These are phyloP conservation scores for Apiospora aurea DNA, from an alignment of 2,329 filamentous ascomycete species.

Conservation along the genomic window DNA sequence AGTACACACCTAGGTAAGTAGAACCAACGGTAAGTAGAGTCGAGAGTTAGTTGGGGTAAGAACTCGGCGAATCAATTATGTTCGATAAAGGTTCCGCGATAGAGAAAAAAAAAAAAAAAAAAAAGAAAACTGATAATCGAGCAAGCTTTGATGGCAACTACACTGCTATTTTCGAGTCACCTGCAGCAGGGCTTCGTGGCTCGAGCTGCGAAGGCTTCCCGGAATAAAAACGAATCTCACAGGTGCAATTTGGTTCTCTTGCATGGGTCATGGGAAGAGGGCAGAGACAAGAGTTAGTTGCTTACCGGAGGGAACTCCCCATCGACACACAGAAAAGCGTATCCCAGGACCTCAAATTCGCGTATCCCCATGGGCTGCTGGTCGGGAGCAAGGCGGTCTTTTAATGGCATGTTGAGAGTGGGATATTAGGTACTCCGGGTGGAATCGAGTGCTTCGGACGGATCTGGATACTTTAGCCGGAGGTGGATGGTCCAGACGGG, in stretches of 20 bases:
- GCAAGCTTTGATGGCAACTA: background rate
- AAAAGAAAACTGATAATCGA: too few species aligned
- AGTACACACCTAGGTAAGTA: background rate
- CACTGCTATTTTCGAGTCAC: background rate
- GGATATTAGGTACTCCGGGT: background rate
- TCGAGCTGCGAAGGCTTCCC: background rate
- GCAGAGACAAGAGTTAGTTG: background rate
- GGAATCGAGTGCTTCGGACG: background rate
- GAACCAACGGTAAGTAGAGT: background rate
- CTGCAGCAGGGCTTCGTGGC: background rate
- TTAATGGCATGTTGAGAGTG: background rate
- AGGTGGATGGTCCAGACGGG: too few species aligned
- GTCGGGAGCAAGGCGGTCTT: background rate
- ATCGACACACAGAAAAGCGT: background rate
- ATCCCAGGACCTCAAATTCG: background rate
- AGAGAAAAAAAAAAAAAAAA: too few species aligned
- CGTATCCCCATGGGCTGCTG: background rate
- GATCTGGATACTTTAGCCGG: too few species aligned
- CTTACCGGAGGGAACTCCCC: background rate
- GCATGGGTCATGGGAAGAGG: background rate
- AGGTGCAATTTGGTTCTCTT: background rate
- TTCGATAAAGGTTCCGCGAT: too few species aligned
- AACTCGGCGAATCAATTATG: background rate
- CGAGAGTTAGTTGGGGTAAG: background rate
- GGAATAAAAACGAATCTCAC: too few species aligned